Percentiles rank a stretch among this genome's conserved stretches.
phyloP scores from a whole-genome alignment of 148 eudicot species.

The Polygonum maritimum region DNA sequence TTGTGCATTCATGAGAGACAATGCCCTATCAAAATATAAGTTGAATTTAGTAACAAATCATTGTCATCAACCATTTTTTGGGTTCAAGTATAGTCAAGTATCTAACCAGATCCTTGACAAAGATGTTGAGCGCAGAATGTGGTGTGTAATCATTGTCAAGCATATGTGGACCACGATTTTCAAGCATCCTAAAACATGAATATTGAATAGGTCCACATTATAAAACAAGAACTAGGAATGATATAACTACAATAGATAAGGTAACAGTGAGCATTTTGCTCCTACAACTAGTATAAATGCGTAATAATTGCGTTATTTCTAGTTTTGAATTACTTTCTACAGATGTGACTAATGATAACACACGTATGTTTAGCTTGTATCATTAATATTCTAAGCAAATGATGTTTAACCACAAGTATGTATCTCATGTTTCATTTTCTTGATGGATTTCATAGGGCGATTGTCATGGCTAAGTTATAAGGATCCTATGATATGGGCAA shows the following conservation, averaged over 20 bases:
- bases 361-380: too few relatives aligned
- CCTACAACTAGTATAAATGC: neutral
- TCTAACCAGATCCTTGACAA: conserved; percentile 97
- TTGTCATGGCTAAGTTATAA: neutral
- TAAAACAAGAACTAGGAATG: neutral
- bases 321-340: too few relatives aligned
- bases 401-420: neutral
- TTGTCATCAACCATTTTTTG: neutral
- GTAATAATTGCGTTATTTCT: too few relatives aligned
- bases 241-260: neutral
- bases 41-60: neutral
- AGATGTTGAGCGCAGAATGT: conserved; percentile 91
- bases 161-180: conserved; percentile 98
- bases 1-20: conserved; percentile 78
- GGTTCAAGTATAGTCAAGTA: conserved; percentile 8
- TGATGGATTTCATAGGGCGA: neutral
- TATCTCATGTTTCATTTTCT: neutral
- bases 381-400: neutral
- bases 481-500: neutral
- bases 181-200: conserved; percentile 77
- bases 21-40: conserved; percentile 54
- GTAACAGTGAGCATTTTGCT: neutral
- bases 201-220: neutral
- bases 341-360: too few relatives aligned
- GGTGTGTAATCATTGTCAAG: conserved; percentile 91